Evolutionary conservation across 116 monocot genomes (phyloP), one percentile per base, ranked within the genome.

Genomic region (Zostera marina): DNA sequence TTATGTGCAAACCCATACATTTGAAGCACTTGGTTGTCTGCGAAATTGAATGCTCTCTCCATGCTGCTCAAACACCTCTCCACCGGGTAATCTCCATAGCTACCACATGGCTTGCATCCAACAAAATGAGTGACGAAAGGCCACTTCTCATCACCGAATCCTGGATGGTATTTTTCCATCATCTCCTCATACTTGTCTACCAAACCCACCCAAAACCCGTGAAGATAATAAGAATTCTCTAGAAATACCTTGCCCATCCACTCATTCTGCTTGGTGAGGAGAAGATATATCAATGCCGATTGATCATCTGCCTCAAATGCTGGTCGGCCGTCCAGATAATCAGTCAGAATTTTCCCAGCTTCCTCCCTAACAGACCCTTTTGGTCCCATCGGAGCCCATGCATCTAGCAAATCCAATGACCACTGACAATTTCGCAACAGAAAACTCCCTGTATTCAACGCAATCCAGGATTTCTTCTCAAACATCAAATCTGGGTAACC

Each of bases 21-120:
- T 41, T 47, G 49, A 26, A 83, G 61, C 24, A 83, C 83, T 72
- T 83, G 83, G 41, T 83, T 83, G 52, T 83, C 79, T 0, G 79
- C 83, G 42, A 83, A 83, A 49, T 83, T 83, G 58, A 83, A 78
- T 6, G 83, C 83, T 59, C 83, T 78, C 67, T 83, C 83, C 83
- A 83, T 83, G 70, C 83, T 83, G 19, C 62, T 69, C 11, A 83
- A 49, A 56, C 83, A 83, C 57, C 79, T 57, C 76, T 83, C 83
- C 3, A 79, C 70, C 0, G 79, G 78, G 49, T 83, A 83, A 62
- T 83, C 83, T 26, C 83, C 83, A 52, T 79, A 83, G 67, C 75
- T 83, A 11, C 83, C 83, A 45, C 83, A 83, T 4, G 83, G 83
- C 73, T 83, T 83, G 70, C 83, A 83, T 0, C 83, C 83, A 1